A percentile compares a stretch with the other conserved stretches of the same genome.
Evolutionary conservation across 2,329 filamentous ascomycete genomes (phyloP).

Genomic region (Teratosphaeria gauchensis): DNA sequence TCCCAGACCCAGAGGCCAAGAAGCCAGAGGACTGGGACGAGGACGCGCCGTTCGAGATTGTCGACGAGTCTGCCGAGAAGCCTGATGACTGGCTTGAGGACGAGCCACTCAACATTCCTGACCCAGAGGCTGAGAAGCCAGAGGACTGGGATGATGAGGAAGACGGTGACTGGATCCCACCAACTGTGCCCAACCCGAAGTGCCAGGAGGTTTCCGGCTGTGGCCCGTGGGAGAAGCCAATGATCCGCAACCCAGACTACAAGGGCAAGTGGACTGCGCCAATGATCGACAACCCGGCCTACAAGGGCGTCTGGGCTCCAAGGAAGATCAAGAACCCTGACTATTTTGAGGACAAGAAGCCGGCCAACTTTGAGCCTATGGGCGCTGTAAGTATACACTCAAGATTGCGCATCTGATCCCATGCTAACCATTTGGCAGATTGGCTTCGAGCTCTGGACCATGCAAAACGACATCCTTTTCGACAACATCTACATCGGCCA

Average conservation of each 20-base stretch:
- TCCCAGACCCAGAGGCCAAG: conserved; percentile 80
- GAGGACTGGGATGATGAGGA: conserved; percentile 99
- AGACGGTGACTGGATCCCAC: conserved; percentile 93
- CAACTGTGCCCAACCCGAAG: conserved; percentile 89
- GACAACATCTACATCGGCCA: conserved; percentile 99
- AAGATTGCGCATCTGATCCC: neutral
- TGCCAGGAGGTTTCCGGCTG: conserved; percentile 89
- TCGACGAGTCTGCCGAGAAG: conserved; percentile 82
- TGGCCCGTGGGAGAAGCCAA: conserved; percentile 81
- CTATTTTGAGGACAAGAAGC: conserved; percentile 95
- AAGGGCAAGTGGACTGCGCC: conserved; percentile 98
- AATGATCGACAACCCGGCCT: conserved; percentile 90
- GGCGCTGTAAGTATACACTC: conserved; percentile 67
- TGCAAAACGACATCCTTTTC: conserved; percentile 97
- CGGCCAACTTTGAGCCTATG: conserved; percentile 94
- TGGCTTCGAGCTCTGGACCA: conserved; percentile 99
- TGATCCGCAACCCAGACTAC: conserved; percentile 91
- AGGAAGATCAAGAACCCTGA: conserved; percentile 94
- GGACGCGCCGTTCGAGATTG: conserved; percentile 91
- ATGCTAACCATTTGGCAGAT: conserved; percentile 46
- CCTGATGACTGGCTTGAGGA: conserved; percentile 94
- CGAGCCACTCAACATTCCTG: conserved; percentile 71
- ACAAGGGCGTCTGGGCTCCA: conserved; percentile 93
- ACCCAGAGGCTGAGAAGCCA: conserved; percentile 93
- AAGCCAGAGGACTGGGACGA: conserved; percentile 99